Percentiles rank a stretch among this genome's conserved stretches.
Evolutionary conservation across 805 yeast genomes (phyloP).

Genomic region (Yarrowia yakushimensis): DNA sequence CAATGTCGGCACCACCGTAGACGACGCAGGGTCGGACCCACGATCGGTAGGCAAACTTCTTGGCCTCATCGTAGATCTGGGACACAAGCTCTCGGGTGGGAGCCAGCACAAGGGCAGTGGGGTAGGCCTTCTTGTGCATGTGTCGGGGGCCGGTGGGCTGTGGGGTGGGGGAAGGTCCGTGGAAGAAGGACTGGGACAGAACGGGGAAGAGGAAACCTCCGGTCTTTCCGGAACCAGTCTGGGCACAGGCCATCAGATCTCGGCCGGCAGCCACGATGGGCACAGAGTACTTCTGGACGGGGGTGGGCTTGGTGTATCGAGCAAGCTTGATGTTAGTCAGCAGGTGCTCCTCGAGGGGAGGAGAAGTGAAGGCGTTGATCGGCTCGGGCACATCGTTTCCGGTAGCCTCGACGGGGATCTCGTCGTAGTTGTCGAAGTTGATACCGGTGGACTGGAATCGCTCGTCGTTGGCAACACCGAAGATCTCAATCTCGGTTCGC

Average conservation of each 20-base stretch:
- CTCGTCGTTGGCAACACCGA: constrained; percentile 71
- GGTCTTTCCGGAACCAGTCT: constrained; percentile 99
- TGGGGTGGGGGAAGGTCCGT: constrained; percentile 74
- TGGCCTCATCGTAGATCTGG: constrained; percentile 94
- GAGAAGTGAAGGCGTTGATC: constrained; percentile 77
- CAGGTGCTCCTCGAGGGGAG: constrained; percentile 83
- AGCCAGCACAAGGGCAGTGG: constrained; percentile 93
- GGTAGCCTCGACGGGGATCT: constrained; percentile 96
- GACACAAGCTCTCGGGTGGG: constrained; percentile 99
- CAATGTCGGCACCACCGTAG: constrained; percentile 97
- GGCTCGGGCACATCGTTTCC: constrained; percentile 96
- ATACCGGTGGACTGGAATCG: constrained; percentile 90
- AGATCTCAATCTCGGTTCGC: constrained; percentile 70
- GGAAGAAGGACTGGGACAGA: constrained; percentile 79
- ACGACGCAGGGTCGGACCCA: constrained; percentile 97
- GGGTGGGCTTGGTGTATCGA: constrained; percentile 93
- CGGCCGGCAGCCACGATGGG: constrained; percentile 87
- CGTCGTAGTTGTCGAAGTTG: constrained; percentile 97
- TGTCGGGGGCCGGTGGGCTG: constrained; percentile 34
- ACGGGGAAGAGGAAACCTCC: constrained; percentile 99
- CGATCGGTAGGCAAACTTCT: constrained; percentile 93
- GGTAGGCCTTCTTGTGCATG: constrained; percentile 70
- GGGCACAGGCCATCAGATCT: constrained; percentile 96
- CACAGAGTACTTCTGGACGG: constrained; percentile 89
- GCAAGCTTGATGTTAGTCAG: constrained; percentile 84